Evolutionary conservation across 192 early-diverging fungal genomes (phyloP).

Genomic region (Entrophospora sp.): DNA sequence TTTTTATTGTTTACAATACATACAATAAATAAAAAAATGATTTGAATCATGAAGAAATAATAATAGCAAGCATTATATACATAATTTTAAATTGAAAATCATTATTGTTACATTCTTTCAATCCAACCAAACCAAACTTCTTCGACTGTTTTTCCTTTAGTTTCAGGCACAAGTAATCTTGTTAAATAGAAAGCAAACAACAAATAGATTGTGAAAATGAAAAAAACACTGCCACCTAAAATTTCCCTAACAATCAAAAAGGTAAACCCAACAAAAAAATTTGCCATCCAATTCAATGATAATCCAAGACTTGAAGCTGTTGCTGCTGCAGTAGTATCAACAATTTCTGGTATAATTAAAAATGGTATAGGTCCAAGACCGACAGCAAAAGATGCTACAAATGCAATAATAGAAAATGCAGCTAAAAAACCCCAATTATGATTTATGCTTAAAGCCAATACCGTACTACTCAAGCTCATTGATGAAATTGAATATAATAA

Average conservation of each 20-base stretch:
- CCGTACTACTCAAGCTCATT: constrained; percentile 49
- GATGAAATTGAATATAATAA: constrained; percentile 49
- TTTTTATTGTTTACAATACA: no score
- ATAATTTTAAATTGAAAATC: no score
- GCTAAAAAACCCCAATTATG: constrained; percentile 46
- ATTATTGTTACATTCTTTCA: no score
- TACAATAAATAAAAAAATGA: no score
- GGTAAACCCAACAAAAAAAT: constrained; percentile 55
- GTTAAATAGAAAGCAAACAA: constrained; percentile 32
- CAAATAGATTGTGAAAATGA: constrained; percentile 46
- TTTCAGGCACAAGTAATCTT: constrained; percentile 58
- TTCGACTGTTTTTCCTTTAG: constrained; percentile 53
- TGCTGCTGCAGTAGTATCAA: constrained; percentile 58
- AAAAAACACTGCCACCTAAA: constrained; percentile 54
- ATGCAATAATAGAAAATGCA: constrained; percentile 56
- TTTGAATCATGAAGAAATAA: no score
- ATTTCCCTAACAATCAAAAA: constrained; percentile 48
- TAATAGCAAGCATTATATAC: no score
- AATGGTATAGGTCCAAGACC: constrained; percentile 84
- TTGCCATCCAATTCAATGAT: constrained; percentile 54
- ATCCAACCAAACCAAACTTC: constrained; percentile 36
- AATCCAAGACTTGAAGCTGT: constrained; percentile 56
- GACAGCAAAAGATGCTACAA: constrained; percentile 71
- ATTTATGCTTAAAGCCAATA: constrained; percentile 54
- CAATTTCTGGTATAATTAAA: constrained; percentile 61